A percentile compares a stretch with the other conserved stretches of the same genome.
Conservation (phyloP, 345 rosid species). For the Syzygium jambos region DNA sequence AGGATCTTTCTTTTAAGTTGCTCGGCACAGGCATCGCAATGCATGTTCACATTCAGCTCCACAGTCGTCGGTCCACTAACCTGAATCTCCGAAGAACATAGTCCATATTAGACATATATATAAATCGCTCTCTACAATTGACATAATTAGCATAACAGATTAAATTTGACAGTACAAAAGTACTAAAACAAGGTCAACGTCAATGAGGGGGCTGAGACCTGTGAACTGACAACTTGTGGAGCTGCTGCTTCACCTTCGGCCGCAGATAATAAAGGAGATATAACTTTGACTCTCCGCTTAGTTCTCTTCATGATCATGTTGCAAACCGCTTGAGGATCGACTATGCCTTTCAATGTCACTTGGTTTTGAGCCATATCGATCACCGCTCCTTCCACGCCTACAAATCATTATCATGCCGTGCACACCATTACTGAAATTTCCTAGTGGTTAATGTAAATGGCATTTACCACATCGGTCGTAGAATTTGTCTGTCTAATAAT, state of each 20-base stretch:
- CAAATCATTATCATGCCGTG: background rate
- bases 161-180: background rate
- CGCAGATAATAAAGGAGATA: slow-evolving; percentile 68
- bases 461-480: background rate
- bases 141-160: background rate
- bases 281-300: slow-evolving; percentile 61
- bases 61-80: slow-evolving; percentile 54
- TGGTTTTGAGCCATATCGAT: slow-evolving; percentile 70
- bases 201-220: slow-evolving; percentile 17
- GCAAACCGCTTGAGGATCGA: slow-evolving; percentile 79
- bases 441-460: background rate
- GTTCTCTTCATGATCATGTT: slow-evolving; percentile 66
- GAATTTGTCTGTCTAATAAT: background rate
- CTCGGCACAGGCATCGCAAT: slow-evolving; percentile 90
- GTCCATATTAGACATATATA: background rate
- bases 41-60: slow-evolving; percentile 88
- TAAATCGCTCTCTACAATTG: background rate
- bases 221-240: slow-evolving; percentile 57
- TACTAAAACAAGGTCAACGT: background rate
- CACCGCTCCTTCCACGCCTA: slow-evolving; percentile 80
- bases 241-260: slow-evolving; percentile 69
- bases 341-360: slow-evolving; percentile 67
- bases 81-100: slow-evolving; percentile 8
- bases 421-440: background rate
- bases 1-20: slow-evolving; percentile 80